These are phyloP conservation scores for Penicillium sp. DNA, from an alignment of 2,329 filamentous ascomycete species.

Conservation along the genomic window DNA sequence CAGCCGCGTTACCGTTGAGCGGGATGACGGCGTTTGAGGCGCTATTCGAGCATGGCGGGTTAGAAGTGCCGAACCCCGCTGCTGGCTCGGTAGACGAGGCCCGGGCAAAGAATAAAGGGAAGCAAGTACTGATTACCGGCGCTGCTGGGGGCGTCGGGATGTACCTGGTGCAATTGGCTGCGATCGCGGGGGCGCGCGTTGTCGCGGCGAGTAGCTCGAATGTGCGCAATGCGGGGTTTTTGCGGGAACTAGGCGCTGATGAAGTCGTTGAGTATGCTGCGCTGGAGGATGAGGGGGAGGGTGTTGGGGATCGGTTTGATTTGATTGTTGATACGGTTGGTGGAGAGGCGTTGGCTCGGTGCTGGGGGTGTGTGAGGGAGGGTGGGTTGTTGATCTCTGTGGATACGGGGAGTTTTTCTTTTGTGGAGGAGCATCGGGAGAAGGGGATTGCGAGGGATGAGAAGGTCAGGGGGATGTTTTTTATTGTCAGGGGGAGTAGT, in stretches of 20 bases:
- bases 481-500: constrained; percentile 21
- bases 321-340: constrained; percentile 33
- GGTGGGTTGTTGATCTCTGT: constrained; percentile 29
- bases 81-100: neutral
- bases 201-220: constrained; percentile 42
- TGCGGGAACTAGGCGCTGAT: constrained; percentile 40
- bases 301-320: constrained; percentile 17
- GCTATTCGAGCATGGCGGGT: constrained; percentile 26
- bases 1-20: constrained; percentile 33
- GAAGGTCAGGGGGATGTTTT: constrained; percentile 25
- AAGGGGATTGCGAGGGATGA: constrained; percentile 18
- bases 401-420: constrained; percentile 33
- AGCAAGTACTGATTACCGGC: constrained; percentile 39
- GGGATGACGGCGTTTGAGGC: constrained; percentile 36
- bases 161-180: constrained; percentile 43
- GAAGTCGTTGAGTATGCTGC: constrained; percentile 41
- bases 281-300: constrained; percentile 2
- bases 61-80: neutral
- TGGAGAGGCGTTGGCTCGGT: constrained; percentile 22
- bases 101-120: neutral
- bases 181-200: constrained; percentile 31
- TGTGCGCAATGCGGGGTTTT: constrained; percentile 36
- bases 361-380: constrained; percentile 25
- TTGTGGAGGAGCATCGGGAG: constrained; percentile 28
- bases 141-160: constrained; percentile 43